A percentile compares a stretch with the other conserved stretches of the same genome.
Evolutionary conservation across 148 eudicot species (phyloP).

Genomic region (Linanthus parryae): DNA sequence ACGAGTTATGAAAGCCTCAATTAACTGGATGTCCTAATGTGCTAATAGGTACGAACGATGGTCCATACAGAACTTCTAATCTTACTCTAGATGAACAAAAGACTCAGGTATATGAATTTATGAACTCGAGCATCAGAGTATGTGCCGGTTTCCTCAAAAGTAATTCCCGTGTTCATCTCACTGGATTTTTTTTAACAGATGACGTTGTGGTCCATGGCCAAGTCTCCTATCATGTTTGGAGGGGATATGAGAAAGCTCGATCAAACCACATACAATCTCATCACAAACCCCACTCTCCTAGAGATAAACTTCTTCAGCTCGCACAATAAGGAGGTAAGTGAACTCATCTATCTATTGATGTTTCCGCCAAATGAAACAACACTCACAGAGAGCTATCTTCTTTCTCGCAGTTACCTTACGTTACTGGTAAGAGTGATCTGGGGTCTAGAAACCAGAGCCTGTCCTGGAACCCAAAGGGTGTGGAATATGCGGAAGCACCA

Average conservation of each 20-base stretch:
- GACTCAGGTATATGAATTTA: constrained; percentile 53
- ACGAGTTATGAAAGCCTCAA: not conserved
- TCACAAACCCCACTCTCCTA: constrained; percentile 67
- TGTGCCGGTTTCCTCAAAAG: not conserved
- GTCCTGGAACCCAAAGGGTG: constrained; percentile 12
- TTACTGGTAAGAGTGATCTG: constrained; percentile 16
- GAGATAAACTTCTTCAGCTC: constrained; percentile 87
- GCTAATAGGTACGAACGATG: constrained; percentile 55
- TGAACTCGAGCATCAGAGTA: not conserved
- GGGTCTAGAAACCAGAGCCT: too few species aligned
- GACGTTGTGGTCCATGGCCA: constrained; percentile 96
- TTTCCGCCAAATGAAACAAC: too few species aligned
- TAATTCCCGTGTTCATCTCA: too few species aligned
- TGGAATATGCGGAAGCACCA: constrained; percentile 9
- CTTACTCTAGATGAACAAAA: constrained; percentile 63
- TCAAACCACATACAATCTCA: constrained; percentile 50
- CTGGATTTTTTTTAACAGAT: constrained; percentile 51
- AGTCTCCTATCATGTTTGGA: constrained; percentile 95
- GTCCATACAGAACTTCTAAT: constrained; percentile 67
- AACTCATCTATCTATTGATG: too few species aligned
- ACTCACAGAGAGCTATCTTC: too few species aligned
- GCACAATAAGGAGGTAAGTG: constrained; percentile 75
- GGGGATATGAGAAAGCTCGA: constrained; percentile 93
- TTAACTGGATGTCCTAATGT: constrained; percentile 8
- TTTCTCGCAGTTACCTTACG: constrained; percentile 47